A percentile compares a stretch with the other conserved stretches of the same genome.
Evolutionary conservation across 352 stramenopile genomes (phyloP).

Genomic region (Phytopythium mirpurense): DNA sequence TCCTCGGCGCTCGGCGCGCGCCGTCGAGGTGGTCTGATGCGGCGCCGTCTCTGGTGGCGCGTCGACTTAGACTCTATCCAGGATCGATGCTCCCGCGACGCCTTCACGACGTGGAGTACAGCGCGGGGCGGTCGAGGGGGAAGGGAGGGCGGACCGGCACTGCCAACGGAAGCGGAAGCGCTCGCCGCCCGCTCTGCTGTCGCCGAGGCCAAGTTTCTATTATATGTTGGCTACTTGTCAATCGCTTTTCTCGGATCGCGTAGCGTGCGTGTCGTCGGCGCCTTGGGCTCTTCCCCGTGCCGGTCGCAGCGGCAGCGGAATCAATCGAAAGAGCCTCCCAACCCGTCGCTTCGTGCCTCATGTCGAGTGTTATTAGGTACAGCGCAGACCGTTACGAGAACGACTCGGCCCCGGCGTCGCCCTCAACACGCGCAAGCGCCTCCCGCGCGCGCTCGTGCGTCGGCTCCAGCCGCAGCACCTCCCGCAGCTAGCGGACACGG

Average conservation of each 20-base stretch:
- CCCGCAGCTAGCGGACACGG: constrained; percentile 14
- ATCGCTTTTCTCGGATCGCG: constrained; percentile 5
- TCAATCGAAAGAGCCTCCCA: background rate
- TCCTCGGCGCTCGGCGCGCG: constrained; percentile 15
- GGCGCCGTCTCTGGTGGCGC: background rate
- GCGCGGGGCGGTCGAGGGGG: background rate
- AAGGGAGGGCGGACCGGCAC: background rate
- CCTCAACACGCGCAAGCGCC: constrained; percentile 11
- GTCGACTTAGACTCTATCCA: background rate
- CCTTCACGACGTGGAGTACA: constrained; percentile 1
- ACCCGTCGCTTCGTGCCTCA: background rate
- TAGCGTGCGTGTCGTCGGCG: constrained; percentile 2
- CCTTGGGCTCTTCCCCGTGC: background rate
- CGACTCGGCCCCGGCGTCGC: too few relatives aligned
- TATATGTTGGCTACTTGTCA: constrained; percentile 9
- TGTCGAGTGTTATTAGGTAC: too few relatives aligned
- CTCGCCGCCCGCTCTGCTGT: constrained; percentile 1
- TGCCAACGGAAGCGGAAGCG: constrained; percentile 8
- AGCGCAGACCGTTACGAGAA: too few relatives aligned
- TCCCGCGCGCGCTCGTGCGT: constrained; percentile 27
- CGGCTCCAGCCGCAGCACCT: constrained; percentile 30
- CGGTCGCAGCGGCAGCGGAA: background rate
- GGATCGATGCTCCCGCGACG: background rate
- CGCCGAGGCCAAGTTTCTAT: constrained; percentile 6
- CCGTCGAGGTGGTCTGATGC: constrained; percentile 45